Percentiles rank a stretch among this genome's conserved stretches.
phyloP scores from a whole-genome alignment of 805 yeast species.

The Suhomyces prunicola region DNA sequence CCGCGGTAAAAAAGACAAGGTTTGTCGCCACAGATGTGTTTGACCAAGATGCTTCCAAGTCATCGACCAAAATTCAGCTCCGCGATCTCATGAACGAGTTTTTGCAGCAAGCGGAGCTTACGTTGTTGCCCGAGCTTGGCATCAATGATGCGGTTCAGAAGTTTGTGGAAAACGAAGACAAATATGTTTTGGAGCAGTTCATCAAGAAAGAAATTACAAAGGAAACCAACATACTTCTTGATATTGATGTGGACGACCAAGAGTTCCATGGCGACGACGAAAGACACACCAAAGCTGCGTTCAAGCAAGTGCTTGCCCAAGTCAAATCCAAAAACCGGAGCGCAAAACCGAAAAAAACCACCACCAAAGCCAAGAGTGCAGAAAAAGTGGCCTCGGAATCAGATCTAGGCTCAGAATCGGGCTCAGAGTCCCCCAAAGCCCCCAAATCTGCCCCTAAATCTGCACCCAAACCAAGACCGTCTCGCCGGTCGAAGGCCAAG shows the following conservation, averaged over 20 bases:
- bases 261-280: slow-evolving; percentile 30
- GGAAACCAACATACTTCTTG: slow-evolving; percentile 48
- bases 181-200: slow-evolving; percentile 61
- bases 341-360: neutral
- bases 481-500: slow-evolving; percentile 4
- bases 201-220: slow-evolving; percentile 53
- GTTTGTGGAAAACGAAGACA: slow-evolving; percentile 82
- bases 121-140: slow-evolving; percentile 71
- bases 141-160: slow-evolving; percentile 68
- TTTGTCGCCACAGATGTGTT: slow-evolving; percentile 13
- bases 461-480: neutral
- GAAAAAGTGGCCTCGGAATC: neutral
- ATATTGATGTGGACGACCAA: slow-evolving; percentile 42
- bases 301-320: slow-evolving; percentile 42
- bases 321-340: slow-evolving; percentile 21
- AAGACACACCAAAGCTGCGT: slow-evolving; percentile 26
- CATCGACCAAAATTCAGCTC: slow-evolving; percentile 43
- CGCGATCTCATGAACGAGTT: slow-evolving; percentile 62
- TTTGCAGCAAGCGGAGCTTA: slow-evolving; percentile 59
- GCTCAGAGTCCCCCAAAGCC: neutral
- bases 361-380: neutral
- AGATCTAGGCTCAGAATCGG: slow-evolving; percentile 2
- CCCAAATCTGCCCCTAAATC: neutral
- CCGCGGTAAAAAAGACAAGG: slow-evolving; percentile 12
- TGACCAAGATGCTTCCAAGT: slow-evolving; percentile 9